phyloP scores from a whole-genome alignment of 2,329 filamentous ascomycete species.

The Zymoseptoria ardabiliae region DNA sequence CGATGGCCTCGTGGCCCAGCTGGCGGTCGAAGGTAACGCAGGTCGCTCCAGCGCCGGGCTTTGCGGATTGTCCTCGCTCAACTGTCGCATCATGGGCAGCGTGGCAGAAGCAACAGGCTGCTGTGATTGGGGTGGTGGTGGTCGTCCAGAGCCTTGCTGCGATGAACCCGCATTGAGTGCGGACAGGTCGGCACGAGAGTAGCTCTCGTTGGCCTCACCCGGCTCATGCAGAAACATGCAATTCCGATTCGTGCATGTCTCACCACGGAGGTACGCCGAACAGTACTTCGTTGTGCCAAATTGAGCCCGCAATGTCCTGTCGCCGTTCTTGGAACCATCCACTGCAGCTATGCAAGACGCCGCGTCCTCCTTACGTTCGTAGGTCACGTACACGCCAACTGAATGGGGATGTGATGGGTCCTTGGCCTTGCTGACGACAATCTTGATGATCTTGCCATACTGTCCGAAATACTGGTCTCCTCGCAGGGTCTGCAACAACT shows the following conservation, averaged over 20 bases:
- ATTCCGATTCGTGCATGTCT: constrained; percentile 88
- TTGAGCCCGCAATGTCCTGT: constrained; percentile 68
- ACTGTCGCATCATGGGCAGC: constrained; percentile 60
- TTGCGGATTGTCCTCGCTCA: constrained; percentile 22
- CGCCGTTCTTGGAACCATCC: constrained; percentile 85
- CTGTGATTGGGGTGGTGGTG: constrained; percentile 42
- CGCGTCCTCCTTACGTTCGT: constrained; percentile 84
- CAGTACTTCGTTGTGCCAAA: constrained; percentile 97
- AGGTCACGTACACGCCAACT: constrained; percentile 97
- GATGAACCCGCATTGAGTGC: constrained; percentile 87
- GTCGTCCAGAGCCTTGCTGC: constrained; percentile 57
- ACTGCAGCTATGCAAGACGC: constrained; percentile 84
- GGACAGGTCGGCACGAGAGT: constrained; percentile 86
- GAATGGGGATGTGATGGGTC: constrained; percentile 69
- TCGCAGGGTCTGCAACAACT: constrained; percentile 80
- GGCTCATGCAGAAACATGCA: constrained; percentile 98
- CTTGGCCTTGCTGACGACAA: constrained; percentile 95
- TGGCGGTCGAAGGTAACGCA: constrained; percentile 87
- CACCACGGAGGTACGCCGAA: constrained; percentile 89
- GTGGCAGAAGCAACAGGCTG: constrained; percentile 46
- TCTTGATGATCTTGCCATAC: constrained; percentile 97
- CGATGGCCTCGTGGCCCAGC: constrained; percentile 73
- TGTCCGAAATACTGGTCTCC: constrained; percentile 94
- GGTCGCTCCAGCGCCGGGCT: constrained; percentile 58
- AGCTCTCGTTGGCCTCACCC: constrained; percentile 96